phyloP scores from a whole-genome alignment of 768 basidiomycete species.

The Suillus subalutaceus region DNA sequence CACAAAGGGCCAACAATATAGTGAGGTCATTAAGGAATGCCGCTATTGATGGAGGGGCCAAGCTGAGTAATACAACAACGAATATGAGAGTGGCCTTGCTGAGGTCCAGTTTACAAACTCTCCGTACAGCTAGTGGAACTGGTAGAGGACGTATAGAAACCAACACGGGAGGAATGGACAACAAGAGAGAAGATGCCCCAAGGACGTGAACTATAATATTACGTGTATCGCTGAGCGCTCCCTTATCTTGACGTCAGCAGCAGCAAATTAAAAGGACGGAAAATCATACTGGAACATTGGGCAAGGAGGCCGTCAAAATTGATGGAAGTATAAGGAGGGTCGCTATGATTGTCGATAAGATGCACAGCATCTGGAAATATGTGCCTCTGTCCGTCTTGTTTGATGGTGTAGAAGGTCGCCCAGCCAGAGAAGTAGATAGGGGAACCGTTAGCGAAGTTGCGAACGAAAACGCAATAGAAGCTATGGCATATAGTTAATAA shows the following conservation, averaged over 20 bases:
- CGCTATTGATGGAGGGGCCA: slow-evolving; percentile 44
- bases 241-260: slow-evolving; percentile 18
- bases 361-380: slow-evolving; percentile 62
- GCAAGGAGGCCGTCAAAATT: slow-evolving; percentile 52
- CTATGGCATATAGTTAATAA: slow-evolving; percentile 42
- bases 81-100: slow-evolving; percentile 47
- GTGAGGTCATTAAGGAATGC: slow-evolving; percentile 49
- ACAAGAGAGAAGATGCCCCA: slow-evolving; percentile 53
- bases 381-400: slow-evolving; percentile 49
- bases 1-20: slow-evolving; percentile 52
- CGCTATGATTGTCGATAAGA: slow-evolving; percentile 51
- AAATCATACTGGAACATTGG: slow-evolving; percentile 42
- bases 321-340: slow-evolving; percentile 58
- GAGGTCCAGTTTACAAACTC: slow-evolving; percentile 42
- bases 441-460: slow-evolving; percentile 66
- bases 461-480: slow-evolving; percentile 61
- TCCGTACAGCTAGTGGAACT: slow-evolving; percentile 46
- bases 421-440: slow-evolving; percentile 62
- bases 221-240: slow-evolving; percentile 9
- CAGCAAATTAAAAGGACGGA: slow-evolving; percentile 23
- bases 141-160: slow-evolving; percentile 58
- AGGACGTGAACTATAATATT: slow-evolving; percentile 36
- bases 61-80: slow-evolving; percentile 45
- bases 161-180: slow-evolving; percentile 62
- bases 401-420: slow-evolving; percentile 23